Percentiles rank a stretch among this genome's conserved stretches.
These are phyloP conservation scores for Rubroboletus satanas DNA, from an alignment of 768 basidiomycete species.

Conservation along the genomic window DNA sequence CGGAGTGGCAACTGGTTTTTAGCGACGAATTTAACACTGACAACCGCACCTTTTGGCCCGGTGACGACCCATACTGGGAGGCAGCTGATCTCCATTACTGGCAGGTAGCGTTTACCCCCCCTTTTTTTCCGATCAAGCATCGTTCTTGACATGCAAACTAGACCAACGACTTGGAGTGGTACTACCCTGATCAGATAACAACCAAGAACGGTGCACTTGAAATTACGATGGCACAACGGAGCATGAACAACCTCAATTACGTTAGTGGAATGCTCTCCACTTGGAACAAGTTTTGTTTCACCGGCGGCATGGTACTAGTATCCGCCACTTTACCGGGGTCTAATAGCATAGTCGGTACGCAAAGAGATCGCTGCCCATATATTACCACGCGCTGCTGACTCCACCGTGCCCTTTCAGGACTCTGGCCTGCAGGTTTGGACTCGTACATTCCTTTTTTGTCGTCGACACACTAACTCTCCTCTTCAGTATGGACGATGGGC, in stretches of 20 bases:
- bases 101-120: constrained; percentile 38
- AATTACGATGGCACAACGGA: constrained; percentile 64
- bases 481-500: constrained; percentile 66
- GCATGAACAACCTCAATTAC: constrained; percentile 69
- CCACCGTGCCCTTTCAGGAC: constrained; percentile 32
- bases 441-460: neutral
- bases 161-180: constrained; percentile 85
- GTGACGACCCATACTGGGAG: constrained; percentile 89
- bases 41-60: constrained; percentile 72
- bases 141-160: constrained; percentile 19
- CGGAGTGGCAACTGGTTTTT: constrained; percentile 65
- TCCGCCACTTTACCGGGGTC: constrained; percentile 70
- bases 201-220: constrained; percentile 72
- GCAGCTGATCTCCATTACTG: constrained; percentile 80
- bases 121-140: neutral
- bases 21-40: constrained; percentile 86
- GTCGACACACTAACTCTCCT: constrained; percentile 11
- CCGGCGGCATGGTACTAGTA: constrained; percentile 74
- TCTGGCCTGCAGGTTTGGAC: constrained; percentile 64
- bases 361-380: neutral
- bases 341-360: constrained; percentile 44
- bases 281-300: constrained; percentile 94
- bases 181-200: constrained; percentile 74
- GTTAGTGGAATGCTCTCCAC: constrained; percentile 65
- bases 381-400: neutral